Percentiles rank a stretch among this genome's conserved stretches.
Evolutionary conservation across 164 flowering plant genomes (phyloP).

Genomic region (Taxillus chinensis): DNA sequence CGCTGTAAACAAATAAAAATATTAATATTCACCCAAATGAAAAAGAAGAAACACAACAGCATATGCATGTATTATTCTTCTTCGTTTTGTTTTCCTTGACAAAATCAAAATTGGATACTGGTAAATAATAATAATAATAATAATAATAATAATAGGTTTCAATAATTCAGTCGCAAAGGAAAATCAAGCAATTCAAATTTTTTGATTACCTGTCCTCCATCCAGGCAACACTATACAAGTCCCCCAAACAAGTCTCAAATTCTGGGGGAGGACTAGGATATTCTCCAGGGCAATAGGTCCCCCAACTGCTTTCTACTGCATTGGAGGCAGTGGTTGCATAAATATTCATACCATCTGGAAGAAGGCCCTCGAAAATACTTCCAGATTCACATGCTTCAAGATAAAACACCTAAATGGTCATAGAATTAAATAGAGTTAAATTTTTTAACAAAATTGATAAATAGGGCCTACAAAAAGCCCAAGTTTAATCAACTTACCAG

Average conservation of each 20-base stretch:
- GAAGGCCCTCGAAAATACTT: conserved; percentile 91
- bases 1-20: conserved; percentile 36
- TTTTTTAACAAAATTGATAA: too few relatives aligned
- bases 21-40: conserved; percentile 8
- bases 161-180: not conserved
- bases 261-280: conserved; percentile 62
- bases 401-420: conserved; percentile 57
- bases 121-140: too few relatives aligned
- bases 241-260: conserved; percentile 85
- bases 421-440: too few relatives aligned
- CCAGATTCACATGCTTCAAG: conserved; percentile 96
- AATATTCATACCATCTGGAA: conserved; percentile 65
- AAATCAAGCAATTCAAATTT: not conserved
- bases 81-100: too few relatives aligned
- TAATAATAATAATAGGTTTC: too few relatives aligned
- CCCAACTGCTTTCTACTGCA: conserved; percentile 88
- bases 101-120: too few relatives aligned
- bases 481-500: conserved; percentile 25
- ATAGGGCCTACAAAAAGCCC: not conserved
- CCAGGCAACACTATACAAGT: conserved; percentile 88
- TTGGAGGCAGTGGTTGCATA: conserved; percentile 89
- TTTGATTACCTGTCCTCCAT: conserved; percentile 79
- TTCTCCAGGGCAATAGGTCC: conserved; percentile 80
- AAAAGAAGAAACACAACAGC: not conserved
- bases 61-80: too few relatives aligned